Percentiles rank a stretch among this genome's conserved stretches.
Evolutionary conservation across 192 early-diverging fungal species (phyloP).

Genomic region (Thoreauomyces humboldtii): DNA sequence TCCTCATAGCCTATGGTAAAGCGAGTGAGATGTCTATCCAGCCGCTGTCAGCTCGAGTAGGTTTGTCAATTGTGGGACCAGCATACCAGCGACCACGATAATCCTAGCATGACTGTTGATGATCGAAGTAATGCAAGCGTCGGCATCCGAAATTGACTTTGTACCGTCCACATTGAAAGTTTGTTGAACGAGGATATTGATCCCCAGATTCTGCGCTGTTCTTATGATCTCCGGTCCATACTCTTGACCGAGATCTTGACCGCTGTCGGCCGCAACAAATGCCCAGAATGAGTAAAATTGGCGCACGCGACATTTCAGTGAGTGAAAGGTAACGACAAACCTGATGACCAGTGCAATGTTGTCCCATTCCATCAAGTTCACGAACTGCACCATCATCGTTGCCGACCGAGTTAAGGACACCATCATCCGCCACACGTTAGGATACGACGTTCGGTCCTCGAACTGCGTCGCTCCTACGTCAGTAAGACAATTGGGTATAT

Average conservation of each 20-base stretch:
- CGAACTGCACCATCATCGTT: not conserved
- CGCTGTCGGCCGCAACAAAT: not conserved
- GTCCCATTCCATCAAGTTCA: not conserved
- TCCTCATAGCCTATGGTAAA: not conserved
- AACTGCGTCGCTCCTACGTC: not conserved
- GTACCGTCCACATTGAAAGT: not conserved
- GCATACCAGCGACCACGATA: not conserved
- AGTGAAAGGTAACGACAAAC: not conserved
- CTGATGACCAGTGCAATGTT: not conserved
- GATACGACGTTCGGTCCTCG: slow-evolving; percentile 1
- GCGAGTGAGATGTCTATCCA: too few species aligned
- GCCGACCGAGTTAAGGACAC: not conserved
- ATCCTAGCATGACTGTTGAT: not conserved
- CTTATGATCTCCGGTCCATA: not conserved
- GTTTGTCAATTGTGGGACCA: not conserved
- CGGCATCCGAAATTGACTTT: not conserved
- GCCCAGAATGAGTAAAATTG: not conserved
- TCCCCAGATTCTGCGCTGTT: not conserved
- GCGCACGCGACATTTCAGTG: not conserved
- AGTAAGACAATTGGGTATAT: not conserved
- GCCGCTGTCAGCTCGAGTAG: not conserved
- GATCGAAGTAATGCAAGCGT: not conserved
- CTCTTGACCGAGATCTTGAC: not conserved
- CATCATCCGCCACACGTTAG: not conserved
- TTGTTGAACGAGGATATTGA: not conserved